Conservation (phyloP, 2,329 filamentous ascomycete genomes). For the Botrytis byssoidea region DNA sequence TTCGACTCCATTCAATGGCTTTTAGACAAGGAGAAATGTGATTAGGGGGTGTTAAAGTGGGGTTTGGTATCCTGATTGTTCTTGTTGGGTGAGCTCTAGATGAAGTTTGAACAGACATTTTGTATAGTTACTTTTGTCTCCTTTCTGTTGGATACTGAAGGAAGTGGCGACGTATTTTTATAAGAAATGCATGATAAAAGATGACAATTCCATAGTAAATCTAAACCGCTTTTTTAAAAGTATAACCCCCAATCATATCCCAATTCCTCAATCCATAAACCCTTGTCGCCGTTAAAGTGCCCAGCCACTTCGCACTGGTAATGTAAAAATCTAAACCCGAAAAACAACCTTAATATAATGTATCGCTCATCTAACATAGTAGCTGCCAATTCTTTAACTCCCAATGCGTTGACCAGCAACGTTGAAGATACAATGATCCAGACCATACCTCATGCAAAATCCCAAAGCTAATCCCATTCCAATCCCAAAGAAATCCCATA, state of each 20-base stretch:
- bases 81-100: background rate
- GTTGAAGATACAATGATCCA: background rate
- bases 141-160: background rate
- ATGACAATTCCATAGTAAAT: background rate
- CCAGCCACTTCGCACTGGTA: constrained; percentile 9
- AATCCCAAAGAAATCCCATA: background rate
- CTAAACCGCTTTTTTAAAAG: background rate
- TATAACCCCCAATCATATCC: background rate
- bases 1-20: background rate
- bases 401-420: background rate
- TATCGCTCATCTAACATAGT: background rate
- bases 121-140: background rate
- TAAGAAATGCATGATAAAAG: background rate
- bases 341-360: background rate
- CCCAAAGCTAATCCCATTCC: background rate
- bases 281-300: background rate
- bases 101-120: background rate
- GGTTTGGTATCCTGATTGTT: background rate
- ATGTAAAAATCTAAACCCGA: constrained; percentile 1
- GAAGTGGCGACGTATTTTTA: background rate
- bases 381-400: background rate
- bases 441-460: background rate
- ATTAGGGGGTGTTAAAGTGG: background rate
- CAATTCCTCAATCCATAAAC: background rate
- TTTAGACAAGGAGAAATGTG: background rate